Percentiles rank a stretch among this genome's conserved stretches.
phyloP scores from a whole-genome alignment of 257 asterid species.

The Vinca minor region DNA sequence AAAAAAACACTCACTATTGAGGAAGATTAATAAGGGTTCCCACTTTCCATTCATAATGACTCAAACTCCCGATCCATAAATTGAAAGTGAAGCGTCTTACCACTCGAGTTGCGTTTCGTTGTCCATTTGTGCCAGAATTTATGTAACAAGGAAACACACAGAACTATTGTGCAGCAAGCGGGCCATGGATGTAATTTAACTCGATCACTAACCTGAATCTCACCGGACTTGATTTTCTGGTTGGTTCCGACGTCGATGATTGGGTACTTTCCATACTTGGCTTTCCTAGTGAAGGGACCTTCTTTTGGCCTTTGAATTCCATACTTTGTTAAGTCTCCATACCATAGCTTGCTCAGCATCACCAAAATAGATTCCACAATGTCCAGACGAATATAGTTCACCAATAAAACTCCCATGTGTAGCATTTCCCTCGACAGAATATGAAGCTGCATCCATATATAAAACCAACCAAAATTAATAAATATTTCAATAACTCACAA shows the following conservation, averaged over 20 bases:
- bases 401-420: conserved; percentile 17
- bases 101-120: too few species aligned
- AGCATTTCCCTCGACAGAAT: conserved; percentile 38
- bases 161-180: too few species aligned
- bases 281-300: conserved; percentile 48
- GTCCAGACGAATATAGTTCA: conserved; percentile 20
- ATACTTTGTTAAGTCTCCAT: conserved; percentile 44
- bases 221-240: conserved; percentile 37
- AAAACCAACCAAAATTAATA: too few species aligned
- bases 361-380: conserved; percentile 33
- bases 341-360: conserved; percentile 35
- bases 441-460: conserved; percentile 41
- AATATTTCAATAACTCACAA: too few species aligned
- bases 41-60: too few species aligned
- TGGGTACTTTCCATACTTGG: conserved; percentile 59
- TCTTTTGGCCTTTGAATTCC: conserved; percentile 60
- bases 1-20: too few species aligned
- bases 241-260: conserved; percentile 58
- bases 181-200: too few species aligned
- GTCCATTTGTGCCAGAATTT: too few species aligned
- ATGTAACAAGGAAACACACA: too few species aligned
- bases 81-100: too few species aligned
- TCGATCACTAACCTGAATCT: conserved; percentile 85
- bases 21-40: too few species aligned
- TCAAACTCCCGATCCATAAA: too few species aligned